These are phyloP conservation scores for Neurospora pannonica DNA, from an alignment of 495 filamentous ascomycete species.

Conservation along the genomic window DNA sequence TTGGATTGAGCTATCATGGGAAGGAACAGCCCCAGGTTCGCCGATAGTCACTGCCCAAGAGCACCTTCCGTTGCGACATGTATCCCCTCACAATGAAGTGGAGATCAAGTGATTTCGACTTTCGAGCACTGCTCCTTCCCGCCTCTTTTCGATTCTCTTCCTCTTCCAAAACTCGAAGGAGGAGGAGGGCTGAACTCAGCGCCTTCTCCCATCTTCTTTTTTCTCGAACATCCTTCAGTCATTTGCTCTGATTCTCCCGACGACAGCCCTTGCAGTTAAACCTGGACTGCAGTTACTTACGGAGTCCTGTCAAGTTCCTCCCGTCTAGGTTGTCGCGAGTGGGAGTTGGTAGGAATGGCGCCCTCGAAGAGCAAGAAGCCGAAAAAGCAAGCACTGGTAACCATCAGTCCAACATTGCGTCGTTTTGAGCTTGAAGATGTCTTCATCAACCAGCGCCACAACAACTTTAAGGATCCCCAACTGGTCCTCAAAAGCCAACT, in stretches of 20 bases:
- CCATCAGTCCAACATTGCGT: background rate
- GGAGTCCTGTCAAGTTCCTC: background rate
- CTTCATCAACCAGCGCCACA: slow-evolving; percentile 11
- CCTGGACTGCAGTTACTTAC: background rate
- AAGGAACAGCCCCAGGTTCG: background rate
- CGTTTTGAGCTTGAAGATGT: slow-evolving; percentile 17
- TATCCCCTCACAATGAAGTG: background rate
- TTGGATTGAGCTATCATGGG: background rate
- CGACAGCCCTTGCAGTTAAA: background rate
- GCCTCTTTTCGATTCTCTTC: background rate
- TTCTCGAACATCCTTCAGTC: background rate
- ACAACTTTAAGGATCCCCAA: slow-evolving; percentile 18
- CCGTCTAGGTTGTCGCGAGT: background rate
- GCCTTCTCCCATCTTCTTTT: background rate
- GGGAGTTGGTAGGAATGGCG: slow-evolving; percentile 1
- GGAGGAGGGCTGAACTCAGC: background rate
- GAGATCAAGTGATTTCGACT: background rate
- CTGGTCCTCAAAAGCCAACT: slow-evolving; percentile 20
- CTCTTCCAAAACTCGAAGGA: background rate
- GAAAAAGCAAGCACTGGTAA: slow-evolving; percentile 2
- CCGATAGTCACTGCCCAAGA: background rate
- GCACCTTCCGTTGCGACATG: background rate
- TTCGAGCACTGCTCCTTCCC: background rate
- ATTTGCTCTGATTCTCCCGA: background rate
- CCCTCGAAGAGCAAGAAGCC: slow-evolving; percentile 1